Evolutionary conservation across 2,329 filamentous ascomycete species (phyloP), one percentile per base, ranked within the genome.

Genomic region (Arthrobotrys iridis): DNA sequence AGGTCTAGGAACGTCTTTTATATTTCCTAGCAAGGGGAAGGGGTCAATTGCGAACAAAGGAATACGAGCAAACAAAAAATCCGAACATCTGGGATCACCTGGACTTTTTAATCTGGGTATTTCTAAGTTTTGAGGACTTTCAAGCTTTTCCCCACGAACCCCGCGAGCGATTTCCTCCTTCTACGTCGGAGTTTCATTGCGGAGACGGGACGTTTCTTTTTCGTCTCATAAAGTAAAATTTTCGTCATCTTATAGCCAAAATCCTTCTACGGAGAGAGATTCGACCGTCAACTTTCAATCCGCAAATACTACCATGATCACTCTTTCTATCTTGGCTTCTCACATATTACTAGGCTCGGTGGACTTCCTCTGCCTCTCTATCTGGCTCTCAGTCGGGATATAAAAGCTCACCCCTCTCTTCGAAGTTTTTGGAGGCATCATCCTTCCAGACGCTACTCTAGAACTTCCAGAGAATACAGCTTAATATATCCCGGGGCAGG

Each of bases 41-140:
- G 68, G 70, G 63, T 26, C 48, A 37, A 48, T 70, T 67, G 43
- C 57, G 52, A 59, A 28, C 45, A 60, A 26, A 68, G 48, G 37
- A 68, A 74, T 74, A 74, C 62, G 62, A 74, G 70, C 62, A 74
- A 74, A 62, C 66, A 64, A 62, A 50, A 65, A 46, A 62, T 57
- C 62, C 62, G 62, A 74, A 18, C 26, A 48, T 67, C 70, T 67
- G 46, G 70, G 70, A 48, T 74, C 55, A 74, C 70, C 70, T 28
- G 70, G 70, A 45, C 63, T 62, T 30, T 74, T 74, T 74, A 74
- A 74, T 74, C 63, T 74, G 70, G 70, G 33, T 74, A 74, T 74
- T 45, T 66, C 60, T 65, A 67, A 66, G 52, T 22, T 50, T 63
- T 67, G 50, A 73, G 59, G 52, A 60, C 43, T 63, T 63, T 66